Percentiles rank a stretch among this genome's conserved stretches.
phyloP scores from a whole-genome alignment of 257 asterid genomes.

The Jasminum sambac region DNA sequence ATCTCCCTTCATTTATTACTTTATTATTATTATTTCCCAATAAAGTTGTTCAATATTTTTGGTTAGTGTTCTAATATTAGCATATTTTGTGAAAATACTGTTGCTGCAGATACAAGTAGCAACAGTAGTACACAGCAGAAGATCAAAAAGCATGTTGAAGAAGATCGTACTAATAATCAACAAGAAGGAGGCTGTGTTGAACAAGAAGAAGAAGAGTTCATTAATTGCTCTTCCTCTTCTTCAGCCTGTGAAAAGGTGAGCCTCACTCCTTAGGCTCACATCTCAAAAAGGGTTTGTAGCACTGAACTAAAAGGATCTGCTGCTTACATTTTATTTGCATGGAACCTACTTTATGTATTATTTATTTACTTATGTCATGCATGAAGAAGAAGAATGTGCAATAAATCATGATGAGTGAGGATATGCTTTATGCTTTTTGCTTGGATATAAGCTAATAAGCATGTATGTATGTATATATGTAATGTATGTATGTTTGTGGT shows the following conservation, averaged over 20 bases:
- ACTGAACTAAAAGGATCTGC: conserved; percentile 27
- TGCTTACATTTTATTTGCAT: not conserved
- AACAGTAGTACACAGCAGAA: conserved; percentile 35
- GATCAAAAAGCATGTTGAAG: conserved; percentile 34
- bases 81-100: conserved; percentile 28
- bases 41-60: conserved; percentile 13
- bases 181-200: conserved; percentile 21
- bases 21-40: conserved; percentile 38
- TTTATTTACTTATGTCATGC: no score
- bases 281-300: conserved; percentile 30
- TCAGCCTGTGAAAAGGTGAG: conserved; percentile 59
- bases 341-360: no score
- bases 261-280: conserved; percentile 21
- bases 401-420: not conserved
- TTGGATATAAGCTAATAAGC: conserved; percentile 12
- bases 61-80: conserved; percentile 36
- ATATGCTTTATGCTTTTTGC: conserved; percentile 20
- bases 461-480: no score
- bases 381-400: no score
- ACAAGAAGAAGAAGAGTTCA: not conserved
- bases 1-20: conserved; percentile 43
- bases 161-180: conserved; percentile 10
- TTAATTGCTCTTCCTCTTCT: conserved; percentile 4
- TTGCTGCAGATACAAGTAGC: conserved; percentile 35
- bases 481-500: no score